Conservation (phyloP, 805 yeast genomes). For the Zygotorulaspora danielsina region DNA sequence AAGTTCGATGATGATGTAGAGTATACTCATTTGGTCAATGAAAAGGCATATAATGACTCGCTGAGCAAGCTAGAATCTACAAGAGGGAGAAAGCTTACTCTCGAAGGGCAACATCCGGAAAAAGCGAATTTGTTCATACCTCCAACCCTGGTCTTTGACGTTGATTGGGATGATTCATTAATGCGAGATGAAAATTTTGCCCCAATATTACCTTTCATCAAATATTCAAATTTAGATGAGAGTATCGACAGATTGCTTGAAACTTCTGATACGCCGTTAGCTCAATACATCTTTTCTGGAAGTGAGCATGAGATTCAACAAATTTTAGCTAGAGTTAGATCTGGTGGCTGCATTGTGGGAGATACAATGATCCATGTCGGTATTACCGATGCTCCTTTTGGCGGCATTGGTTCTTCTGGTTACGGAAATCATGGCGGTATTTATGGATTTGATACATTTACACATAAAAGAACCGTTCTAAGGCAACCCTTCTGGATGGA, state of each 20-base stretch:
- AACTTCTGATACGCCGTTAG: constrained; percentile 73
- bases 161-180: constrained; percentile 58
- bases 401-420: constrained; percentile 87
- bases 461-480: constrained; percentile 67
- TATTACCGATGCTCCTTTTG: constrained; percentile 71
- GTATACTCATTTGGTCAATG: constrained; percentile 62
- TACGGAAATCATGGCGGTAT: constrained; percentile 78
- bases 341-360: constrained; percentile 69
- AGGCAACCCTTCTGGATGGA: constrained; percentile 67
- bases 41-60: constrained; percentile 48
- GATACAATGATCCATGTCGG: constrained; percentile 72
- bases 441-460: constrained; percentile 63
- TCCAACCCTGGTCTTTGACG: constrained; percentile 70
- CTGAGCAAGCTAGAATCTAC: constrained; percentile 42
- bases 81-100: constrained; percentile 41
- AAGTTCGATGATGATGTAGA: constrained; percentile 35
- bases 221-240: constrained; percentile 43
- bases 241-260: constrained; percentile 43
- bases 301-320: constrained; percentile 44
- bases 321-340: constrained; percentile 53
- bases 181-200: constrained; percentile 82
- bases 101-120: constrained; percentile 47
- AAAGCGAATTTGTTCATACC: constrained; percentile 47
- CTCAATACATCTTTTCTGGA: constrained; percentile 63
- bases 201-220: constrained; percentile 74